These are phyloP conservation scores for Hypoxylon fuscum DNA, from an alignment of 495 filamentous ascomycete species.

Conservation along the genomic window DNA sequence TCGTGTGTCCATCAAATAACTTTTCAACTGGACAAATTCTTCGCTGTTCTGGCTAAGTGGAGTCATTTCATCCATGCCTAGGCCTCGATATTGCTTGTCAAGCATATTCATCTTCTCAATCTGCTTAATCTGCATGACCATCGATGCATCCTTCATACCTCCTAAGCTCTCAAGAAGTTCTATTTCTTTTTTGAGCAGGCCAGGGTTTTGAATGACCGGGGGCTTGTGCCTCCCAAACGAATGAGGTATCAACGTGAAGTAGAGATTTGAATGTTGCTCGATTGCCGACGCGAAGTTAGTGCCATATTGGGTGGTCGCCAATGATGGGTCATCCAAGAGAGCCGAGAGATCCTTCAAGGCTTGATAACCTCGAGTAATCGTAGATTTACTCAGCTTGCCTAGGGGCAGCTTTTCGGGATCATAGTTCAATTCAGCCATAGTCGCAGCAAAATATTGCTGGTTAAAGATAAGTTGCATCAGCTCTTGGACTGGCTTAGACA, in stretches of 20 bases:
- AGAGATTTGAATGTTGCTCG: conserved; percentile 73
- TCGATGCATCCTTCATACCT: conserved; percentile 82
- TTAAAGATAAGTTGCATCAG: conserved; percentile 89
- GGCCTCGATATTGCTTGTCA: conserved; percentile 73
- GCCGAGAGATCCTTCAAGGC: conserved; percentile 76
- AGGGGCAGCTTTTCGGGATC: conserved; percentile 81
- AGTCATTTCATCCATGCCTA: conserved; percentile 80
- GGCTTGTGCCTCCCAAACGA: conserved; percentile 78
- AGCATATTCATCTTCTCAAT: conserved; percentile 65
- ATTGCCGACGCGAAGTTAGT: conserved; percentile 51
- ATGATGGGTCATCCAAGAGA: conserved; percentile 60
- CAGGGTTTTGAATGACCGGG: conserved; percentile 64
- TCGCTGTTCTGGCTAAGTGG: conserved; percentile 63
- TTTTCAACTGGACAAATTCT: conserved; percentile 70
- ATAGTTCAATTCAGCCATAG: conserved; percentile 76
- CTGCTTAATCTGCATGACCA: conserved; percentile 74
- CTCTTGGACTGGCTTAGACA: conserved; percentile 66
- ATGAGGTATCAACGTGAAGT: conserved; percentile 85
- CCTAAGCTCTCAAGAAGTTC: conserved; percentile 78
- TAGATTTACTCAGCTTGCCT: conserved; percentile 81
- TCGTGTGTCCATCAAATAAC: conserved; percentile 72
- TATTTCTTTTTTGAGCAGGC: conserved; percentile 74
- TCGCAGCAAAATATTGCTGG: conserved; percentile 67
- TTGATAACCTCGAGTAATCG: conserved; percentile 75
- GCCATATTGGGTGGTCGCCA: conserved; percentile 59